Percentiles rank a stretch among this genome's conserved stretches.
Conservation (phyloP, 768 basidiomycete species). For the Kwoniella europaea region DNA sequence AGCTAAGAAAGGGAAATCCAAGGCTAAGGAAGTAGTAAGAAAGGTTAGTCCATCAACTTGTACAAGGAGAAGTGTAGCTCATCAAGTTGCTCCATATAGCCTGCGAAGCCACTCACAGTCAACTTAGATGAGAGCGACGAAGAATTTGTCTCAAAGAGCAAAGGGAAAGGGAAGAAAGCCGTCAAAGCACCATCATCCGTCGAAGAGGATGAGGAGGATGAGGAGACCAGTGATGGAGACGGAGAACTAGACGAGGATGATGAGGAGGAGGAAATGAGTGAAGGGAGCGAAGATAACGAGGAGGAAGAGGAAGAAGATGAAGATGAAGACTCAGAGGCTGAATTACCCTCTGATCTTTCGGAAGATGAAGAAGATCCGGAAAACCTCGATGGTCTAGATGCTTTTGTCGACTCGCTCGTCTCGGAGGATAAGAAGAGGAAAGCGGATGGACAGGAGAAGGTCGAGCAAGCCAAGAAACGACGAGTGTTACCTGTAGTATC, state of each 20-base stretch:
- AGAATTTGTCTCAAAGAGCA: conserved; percentile 59
- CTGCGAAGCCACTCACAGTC: conserved; percentile 47
- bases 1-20: conserved; percentile 41
- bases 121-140: conserved; percentile 63
- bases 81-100: conserved; percentile 14
- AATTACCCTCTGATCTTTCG: conserved; percentile 61
- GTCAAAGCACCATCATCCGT: conserved; percentile 45
- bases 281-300: conserved; percentile 63
- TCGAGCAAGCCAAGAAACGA: conserved; percentile 61
- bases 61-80: too few relatives aligned
- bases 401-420: conserved; percentile 73
- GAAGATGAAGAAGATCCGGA: conserved; percentile 49
- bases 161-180: conserved; percentile 23
- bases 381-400: conserved; percentile 70
- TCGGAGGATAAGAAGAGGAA: conserved; percentile 73
- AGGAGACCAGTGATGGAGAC: conserved; percentile 37
- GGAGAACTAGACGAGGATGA: conserved; percentile 38
- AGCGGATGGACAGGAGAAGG: conserved; percentile 62
- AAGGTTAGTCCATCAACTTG: conserved; percentile 39
- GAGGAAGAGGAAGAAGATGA: conserved; percentile 29
- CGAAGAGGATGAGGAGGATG: conserved; percentile 29
- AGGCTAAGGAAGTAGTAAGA: conserved; percentile 44
- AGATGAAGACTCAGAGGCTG: conserved; percentile 60
- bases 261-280: conserved; percentile 52
- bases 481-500: conserved; percentile 74